phyloP scores from a whole-genome alignment of 306 rosid species.

The Coriaria nepalensis region DNA sequence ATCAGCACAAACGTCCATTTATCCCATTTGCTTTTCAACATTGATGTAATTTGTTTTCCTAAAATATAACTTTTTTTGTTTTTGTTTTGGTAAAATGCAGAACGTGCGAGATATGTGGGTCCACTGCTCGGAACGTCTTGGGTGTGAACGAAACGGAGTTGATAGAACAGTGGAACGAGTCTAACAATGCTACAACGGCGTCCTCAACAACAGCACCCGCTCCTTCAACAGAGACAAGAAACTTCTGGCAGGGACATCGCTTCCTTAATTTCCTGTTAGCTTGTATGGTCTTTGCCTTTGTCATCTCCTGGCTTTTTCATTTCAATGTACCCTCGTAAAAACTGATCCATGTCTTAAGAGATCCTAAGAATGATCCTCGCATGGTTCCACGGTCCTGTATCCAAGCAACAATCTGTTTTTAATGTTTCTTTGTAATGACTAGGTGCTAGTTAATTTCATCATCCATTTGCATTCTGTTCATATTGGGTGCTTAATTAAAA shows the following conservation, averaged over 20 bases:
- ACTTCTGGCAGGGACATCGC: constrained; percentile 85
- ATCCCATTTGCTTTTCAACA: background rate
- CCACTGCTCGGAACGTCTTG: constrained; percentile 57
- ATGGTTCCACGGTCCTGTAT: background rate
- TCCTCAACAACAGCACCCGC: constrained; percentile 26
- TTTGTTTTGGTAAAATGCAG: constrained; percentile 18
- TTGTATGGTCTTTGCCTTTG: constrained; percentile 83
- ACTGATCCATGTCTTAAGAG: constrained; percentile 1
- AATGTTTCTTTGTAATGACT: constrained; percentile 11
- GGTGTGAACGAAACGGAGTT: constrained; percentile 48
- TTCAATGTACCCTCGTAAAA: constrained; percentile 76
- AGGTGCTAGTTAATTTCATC: constrained; percentile 14
- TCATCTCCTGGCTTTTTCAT: constrained; percentile 89
- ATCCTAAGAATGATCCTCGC: background rate
- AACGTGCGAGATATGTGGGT: constrained; percentile 87
- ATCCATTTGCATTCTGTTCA: constrained; percentile 20
- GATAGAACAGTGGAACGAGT: constrained; percentile 45
- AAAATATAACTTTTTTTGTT: too few relatives aligned
- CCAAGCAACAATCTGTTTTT: background rate
- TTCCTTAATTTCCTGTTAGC: constrained; percentile 77
- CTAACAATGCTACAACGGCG: constrained; percentile 24
- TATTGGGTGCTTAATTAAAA: constrained; percentile 11
- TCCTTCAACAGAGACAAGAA: constrained; percentile 26
- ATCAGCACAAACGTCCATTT: background rate
- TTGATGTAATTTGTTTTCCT: background rate